Conservation (phyloP, 2,329 filamentous ascomycete species). For the Penicillium brasilianum region DNA sequence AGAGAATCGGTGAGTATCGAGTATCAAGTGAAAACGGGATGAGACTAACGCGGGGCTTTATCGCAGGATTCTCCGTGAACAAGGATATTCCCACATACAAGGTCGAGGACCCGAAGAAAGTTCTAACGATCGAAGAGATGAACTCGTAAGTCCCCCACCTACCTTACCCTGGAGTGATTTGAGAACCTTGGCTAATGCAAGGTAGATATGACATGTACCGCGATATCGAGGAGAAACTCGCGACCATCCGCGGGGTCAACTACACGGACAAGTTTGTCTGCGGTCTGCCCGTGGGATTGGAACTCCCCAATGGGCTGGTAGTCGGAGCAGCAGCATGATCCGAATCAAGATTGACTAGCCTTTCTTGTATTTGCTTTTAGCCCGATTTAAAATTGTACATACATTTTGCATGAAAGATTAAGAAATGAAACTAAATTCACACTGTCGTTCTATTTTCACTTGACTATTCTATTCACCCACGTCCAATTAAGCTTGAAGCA, state of each 20-base stretch:
- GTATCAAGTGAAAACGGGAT: not conserved
- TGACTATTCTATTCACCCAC: not conserved
- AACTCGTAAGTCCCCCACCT: constrained; percentile 57
- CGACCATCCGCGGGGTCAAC: constrained; percentile 29
- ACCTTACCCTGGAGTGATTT: too few species aligned
- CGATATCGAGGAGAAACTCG: constrained; percentile 59
- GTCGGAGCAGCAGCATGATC: constrained; percentile 26
- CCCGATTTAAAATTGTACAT: not conserved
- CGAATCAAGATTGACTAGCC: not conserved
- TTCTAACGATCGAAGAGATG: constrained; percentile 72
- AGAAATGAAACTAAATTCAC: too few species aligned
- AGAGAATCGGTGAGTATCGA: constrained; percentile 59
- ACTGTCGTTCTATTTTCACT: not conserved
- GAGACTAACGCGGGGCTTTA: constrained; percentile 16
- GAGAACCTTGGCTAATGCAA: not conserved
- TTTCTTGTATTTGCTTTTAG: not conserved
- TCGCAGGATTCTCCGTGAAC: constrained; percentile 66
- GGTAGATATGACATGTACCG: constrained; percentile 63
- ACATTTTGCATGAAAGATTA: not conserved
- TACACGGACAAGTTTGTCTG: constrained; percentile 49
- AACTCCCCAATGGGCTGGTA: constrained; percentile 39
- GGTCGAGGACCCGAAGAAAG: constrained; percentile 65
- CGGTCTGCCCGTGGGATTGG: constrained; percentile 55
- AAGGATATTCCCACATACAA: constrained; percentile 62
- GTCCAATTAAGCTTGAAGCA: constrained; percentile 1